These are phyloP conservation scores for Sporothrix euskadiensis DNA, from an alignment of 2,329 filamentous ascomycete genomes.

Conservation along the genomic window DNA sequence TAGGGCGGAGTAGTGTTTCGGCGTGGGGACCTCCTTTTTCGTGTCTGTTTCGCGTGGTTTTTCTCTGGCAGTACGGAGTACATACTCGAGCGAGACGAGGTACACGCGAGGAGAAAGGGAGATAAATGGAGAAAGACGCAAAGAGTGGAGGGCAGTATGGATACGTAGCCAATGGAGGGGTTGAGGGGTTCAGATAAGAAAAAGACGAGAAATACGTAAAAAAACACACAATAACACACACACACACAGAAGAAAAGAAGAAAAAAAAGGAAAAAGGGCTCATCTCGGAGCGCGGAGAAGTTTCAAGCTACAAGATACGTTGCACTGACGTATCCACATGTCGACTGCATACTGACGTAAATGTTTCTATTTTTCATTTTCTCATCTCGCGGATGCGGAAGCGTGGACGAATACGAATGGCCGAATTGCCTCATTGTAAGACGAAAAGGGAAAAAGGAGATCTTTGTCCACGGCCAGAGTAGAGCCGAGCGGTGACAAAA, in stretches of 20 bases:
- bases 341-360: not conserved
- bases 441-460: not conserved
- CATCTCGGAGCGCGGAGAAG: not conserved
- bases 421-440: not conserved
- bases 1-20: constrained; percentile 2
- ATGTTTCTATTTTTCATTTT: not conserved
- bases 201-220: not conserved
- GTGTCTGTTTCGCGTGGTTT: not conserved
- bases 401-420: constrained; percentile 4
- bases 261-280: not conserved
- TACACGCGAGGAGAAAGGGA: not conserved
- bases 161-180: not conserved
- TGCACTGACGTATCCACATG: not conserved
- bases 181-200: not conserved
- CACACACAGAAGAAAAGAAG: not conserved
- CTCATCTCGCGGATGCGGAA: not conserved
- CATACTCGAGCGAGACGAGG: not conserved
- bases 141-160: not conserved
- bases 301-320: not conserved
- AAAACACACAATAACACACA: no score
- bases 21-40: not conserved
- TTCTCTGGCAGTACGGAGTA: not conserved
- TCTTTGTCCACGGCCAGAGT: not conserved
- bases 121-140: not conserved
- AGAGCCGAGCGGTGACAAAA: not conserved